Base-by-base conservation (phyloP, 305 asterid genomes). In the Fraxinus baroniana region DNA sequence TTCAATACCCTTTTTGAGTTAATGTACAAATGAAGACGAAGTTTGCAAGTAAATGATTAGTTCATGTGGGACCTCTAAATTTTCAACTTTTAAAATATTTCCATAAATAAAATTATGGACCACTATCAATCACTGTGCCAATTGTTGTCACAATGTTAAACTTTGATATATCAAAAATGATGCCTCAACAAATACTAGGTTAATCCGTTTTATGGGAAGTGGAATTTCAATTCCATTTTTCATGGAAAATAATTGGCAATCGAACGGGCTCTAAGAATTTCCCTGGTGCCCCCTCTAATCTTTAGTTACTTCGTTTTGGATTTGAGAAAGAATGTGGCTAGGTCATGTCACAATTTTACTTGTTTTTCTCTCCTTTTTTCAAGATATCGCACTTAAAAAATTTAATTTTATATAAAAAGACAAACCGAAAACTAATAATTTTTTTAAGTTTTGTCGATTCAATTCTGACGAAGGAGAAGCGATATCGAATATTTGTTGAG, bases 121-220 rank as follows among this genome's bases (percentile, higher is more conserved):
- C 86, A 62, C 81, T 49, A 46, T 60, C 77, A 64, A 74, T 80
- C 84, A 60, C 79, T 37, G 15, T 66, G 74, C 74, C 79, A 78
- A 10, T 44, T 44, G 84, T 82, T 80, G 85, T 88, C 79, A 82
- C 87, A 82, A 44, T 79, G 77, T 74, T 72, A 79, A 83, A 82
- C 80, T 84, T 74, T 77, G 33, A 66, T 66, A 8, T 26, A 76
- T 66, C 68, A 55, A 52, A 79, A 77, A 52, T 62, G 79, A 83
- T 44, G 55, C 55, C 55, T 44, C 17, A 12, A 44, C 55, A 44
- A 44, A 12, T 44, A 8, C 32, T 7, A 7, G 33, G 13, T 7
- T 66, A 44, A 44, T 57, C 2, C 28, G 1, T n/a, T 57, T 18
- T n/a, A n/a, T n/a, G n/a, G n/a, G n/a, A n/a, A n/a, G n/a, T n/a